These are phyloP conservation scores for Apocynum venetum DNA, from an alignment of 257 asterid species.

Conservation along the genomic window DNA sequence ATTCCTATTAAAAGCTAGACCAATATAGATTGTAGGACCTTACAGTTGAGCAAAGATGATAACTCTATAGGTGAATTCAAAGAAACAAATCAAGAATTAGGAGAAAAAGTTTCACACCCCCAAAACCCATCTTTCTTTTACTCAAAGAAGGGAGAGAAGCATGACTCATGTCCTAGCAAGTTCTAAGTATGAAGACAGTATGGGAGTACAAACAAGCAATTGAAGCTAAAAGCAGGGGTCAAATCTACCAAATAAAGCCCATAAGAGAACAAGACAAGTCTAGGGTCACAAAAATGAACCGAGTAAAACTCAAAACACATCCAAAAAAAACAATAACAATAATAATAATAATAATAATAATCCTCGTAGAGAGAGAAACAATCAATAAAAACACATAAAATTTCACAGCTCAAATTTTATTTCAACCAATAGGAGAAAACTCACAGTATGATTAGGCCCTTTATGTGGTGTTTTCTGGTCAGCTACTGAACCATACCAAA, in stretches of 20 bases:
- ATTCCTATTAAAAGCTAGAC: background rate
- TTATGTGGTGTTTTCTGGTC: constrained; percentile 21
- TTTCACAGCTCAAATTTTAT: constrained; percentile 9
- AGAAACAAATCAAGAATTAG: background rate
- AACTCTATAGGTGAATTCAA: constrained; percentile 16
- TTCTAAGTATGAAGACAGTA: constrained; percentile 1
- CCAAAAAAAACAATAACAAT: background rate
- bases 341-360: background rate
- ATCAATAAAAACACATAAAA: constrained; percentile 8
- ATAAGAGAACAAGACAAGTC: constrained; percentile 10
- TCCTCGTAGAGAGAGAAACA: background rate
- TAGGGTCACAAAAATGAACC: constrained; percentile 16
- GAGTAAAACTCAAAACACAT: constrained; percentile 10
- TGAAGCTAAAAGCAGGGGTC: constrained; percentile 17
- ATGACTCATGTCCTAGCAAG: constrained; percentile 11
- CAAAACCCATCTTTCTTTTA: background rate
- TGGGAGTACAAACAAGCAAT: constrained; percentile 3
- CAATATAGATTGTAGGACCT: constrained; percentile 3
- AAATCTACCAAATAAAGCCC: constrained; percentile 21
- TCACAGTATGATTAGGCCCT: constrained; percentile 33
- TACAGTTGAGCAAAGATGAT: constrained; percentile 7
- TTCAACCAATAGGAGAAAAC: constrained; percentile 18
- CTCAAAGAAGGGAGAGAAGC: constrained; percentile 6
- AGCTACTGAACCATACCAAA: constrained; percentile 21
- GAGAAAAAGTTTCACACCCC: background rate